Evolutionary conservation across 2,329 filamentous ascomycete species (phyloP).

Genomic region (Blastomyces gilchristii): DNA sequence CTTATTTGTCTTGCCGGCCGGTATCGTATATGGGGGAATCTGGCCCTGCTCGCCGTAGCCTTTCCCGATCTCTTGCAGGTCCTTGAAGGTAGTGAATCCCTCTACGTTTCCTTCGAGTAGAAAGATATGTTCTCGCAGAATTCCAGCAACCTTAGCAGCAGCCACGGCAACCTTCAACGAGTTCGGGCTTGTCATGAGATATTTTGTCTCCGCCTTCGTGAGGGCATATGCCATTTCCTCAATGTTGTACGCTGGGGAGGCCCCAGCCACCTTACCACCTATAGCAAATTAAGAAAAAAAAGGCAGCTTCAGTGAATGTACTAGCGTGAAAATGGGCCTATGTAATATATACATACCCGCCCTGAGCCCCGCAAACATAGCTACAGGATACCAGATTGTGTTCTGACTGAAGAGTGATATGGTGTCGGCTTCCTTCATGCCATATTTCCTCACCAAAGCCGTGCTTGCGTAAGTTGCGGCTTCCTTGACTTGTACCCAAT

Average conservation of each 20-base stretch:
- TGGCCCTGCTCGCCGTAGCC: slow-evolving; percentile 33
- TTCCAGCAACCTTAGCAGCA: slow-evolving; percentile 45
- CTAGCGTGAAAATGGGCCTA: neutral
- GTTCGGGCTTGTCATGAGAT: slow-evolving; percentile 44
- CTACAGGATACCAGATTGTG: slow-evolving; percentile 54
- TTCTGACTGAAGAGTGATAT: slow-evolving; percentile 51
- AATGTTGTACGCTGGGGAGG: slow-evolving; percentile 53
- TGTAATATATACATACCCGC: slow-evolving; percentile 21
- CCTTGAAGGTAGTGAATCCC: slow-evolving; percentile 36
- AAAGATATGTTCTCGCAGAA: slow-evolving; percentile 42
- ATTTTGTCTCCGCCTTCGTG: slow-evolving; percentile 45
- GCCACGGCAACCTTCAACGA: slow-evolving; percentile 43
- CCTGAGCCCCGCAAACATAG: slow-evolving; percentile 45
- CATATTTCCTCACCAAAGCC: slow-evolving; percentile 45
- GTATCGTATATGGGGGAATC: slow-evolving; percentile 39
- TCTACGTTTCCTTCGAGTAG: slow-evolving; percentile 43
- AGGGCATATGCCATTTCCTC: slow-evolving; percentile 57
- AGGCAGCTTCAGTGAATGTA: neutral
- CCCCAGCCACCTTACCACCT: slow-evolving; percentile 47
- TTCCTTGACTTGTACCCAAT: slow-evolving; percentile 45
- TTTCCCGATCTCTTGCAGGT: slow-evolving; percentile 20
- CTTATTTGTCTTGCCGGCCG: slow-evolving; percentile 43
- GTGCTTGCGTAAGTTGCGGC: slow-evolving; percentile 49
- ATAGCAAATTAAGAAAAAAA: neutral
- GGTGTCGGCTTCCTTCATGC: slow-evolving; percentile 43